Base-by-base conservation (phyloP, 345 rosid genomes). In the Cardiospermum halicacabum region DNA sequence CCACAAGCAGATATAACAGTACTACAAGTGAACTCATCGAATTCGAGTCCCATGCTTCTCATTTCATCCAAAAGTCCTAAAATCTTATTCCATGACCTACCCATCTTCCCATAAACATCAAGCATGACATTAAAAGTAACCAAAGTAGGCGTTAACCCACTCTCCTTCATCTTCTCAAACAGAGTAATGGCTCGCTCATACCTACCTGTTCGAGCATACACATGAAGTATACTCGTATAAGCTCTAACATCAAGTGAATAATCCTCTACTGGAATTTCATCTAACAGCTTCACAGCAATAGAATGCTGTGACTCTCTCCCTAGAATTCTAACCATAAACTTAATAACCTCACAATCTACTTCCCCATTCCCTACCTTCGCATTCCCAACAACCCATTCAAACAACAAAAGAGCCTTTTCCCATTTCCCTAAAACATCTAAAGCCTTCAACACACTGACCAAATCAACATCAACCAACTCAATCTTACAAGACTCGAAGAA, bases 81-180 rank as follows among this genome's bases (percentile, higher is more conserved):
- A 79, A 89, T 87, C 18, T 75, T 87, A 12, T 70, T 34, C 89
- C 95, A 87, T 4, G 98, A 92, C 31, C 91, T 72, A 43, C 98
- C 96, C 96, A 84, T 87, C 71, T 80, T 85, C 65, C 98, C 96
- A 54, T 80, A 87, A 74, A 83, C 96, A 78, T 89, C 91, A 11
- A 89, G 91, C 85, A 92, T 82, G 60, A 89, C 93, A 71, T 92
- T 92, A 69, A 87, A 92, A 56, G 98, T 92, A 15, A 92, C 96
- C 74, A 92, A 53, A 66, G 86, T 85, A 7, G 98, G 96, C 18
- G 80, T 74, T 65, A 89, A 55, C 3, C 96, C 91, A 22, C 71
- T 76, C 68, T 83, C 87, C 65, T 79, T 89, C 82, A 92, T 81
- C 37, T 69, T 87, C 78, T 80, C 86, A 66, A 85, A 92, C 77